Base-by-base conservation (phyloP, 352 stramenopile species). In the Pythium dissimile region DNA sequence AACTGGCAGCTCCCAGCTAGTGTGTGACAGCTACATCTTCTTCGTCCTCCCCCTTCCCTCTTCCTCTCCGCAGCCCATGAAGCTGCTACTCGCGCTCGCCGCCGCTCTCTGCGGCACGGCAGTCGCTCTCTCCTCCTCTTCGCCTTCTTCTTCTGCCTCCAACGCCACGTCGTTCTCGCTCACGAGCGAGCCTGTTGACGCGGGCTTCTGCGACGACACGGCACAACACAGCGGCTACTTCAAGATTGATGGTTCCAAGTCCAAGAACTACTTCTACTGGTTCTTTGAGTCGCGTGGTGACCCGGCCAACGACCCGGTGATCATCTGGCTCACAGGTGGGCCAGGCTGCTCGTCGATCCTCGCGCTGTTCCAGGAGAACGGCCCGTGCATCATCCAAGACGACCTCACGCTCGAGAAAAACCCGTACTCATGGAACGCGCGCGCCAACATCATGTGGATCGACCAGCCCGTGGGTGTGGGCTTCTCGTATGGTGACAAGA, bases 311-410 rank as follows among this genome's bases (percentile, higher is more conserved):
- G 95, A 97, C 63, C 97, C 97, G 0, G 66, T 99, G 31, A 77
- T 99, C 41, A 84, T 99, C 16, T 99, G 97, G 97, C 83, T 99
- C 52, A 99, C 90, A n/a, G 97, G 96, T 18, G 96, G 96, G 1
- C 95, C 96, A 0, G 96, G 96, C 6, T 98, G 95, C 73, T 97
- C 83, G 46, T 97, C 82, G 23, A 93, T 93, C 37, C 66, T 98
- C 37, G 96, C 92, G 42, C 69, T 99, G 23, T 77, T 99, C 20
- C 79, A 80, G 7, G 96, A 99, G 72, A 99, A 99, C 69, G 97
- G 97, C 2, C 97, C 97, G 5, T 99, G 95, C 68, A 82, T 59
- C 5, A 85, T 99, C 26, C 96, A 97, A 53, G 62, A 86, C 4
- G 94, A 98, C 72, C 76, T 96, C 30, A 80, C 72, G 23, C 95